Evolutionary conservation across 768 basidiomycete genomes (phyloP).

Genomic region (Mycena latifolia): DNA sequence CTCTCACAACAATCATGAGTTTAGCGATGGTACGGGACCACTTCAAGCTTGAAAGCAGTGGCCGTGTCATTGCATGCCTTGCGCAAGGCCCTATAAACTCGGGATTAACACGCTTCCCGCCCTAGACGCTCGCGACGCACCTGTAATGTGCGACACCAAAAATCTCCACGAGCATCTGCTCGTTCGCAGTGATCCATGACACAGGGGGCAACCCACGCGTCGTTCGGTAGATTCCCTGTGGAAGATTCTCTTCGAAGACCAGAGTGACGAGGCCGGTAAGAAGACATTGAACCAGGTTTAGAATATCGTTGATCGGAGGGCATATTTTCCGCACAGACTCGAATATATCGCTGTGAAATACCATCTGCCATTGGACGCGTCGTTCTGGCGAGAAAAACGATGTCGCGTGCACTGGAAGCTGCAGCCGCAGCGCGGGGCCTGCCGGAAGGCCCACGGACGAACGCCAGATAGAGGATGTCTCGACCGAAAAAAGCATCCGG

Average conservation of each 20-base stretch:
- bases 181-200: slow-evolving; percentile 83
- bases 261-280: slow-evolving; percentile 80
- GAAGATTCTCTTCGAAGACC: slow-evolving; percentile 81
- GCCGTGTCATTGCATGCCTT: slow-evolving; percentile 79
- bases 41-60: slow-evolving; percentile 81
- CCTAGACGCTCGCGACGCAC: slow-evolving; percentile 9
- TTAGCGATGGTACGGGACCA: slow-evolving; percentile 58
- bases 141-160: slow-evolving; percentile 82
- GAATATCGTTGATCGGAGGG: slow-evolving; percentile 77
- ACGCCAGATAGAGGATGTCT: slow-evolving; percentile 83
- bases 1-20: slow-evolving; percentile 30
- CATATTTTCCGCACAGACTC: slow-evolving; percentile 77
- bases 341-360: slow-evolving; percentile 85
- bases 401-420: slow-evolving; percentile 82
- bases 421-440: slow-evolving; percentile 77
- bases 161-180: slow-evolving; percentile 74
- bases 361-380: slow-evolving; percentile 91
- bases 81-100: slow-evolving; percentile 60
- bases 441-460: slow-evolving; percentile 82
- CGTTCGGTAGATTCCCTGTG: slow-evolving; percentile 77
- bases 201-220: slow-evolving; percentile 82
- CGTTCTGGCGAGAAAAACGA: slow-evolving; percentile 90
- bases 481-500: slow-evolving; percentile 84
- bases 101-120: not conserved
- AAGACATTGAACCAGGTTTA: slow-evolving; percentile 77